Evolutionary conservation across 441 rosid genomes (phyloP).

Genomic region (Isatis lusitanica): DNA sequence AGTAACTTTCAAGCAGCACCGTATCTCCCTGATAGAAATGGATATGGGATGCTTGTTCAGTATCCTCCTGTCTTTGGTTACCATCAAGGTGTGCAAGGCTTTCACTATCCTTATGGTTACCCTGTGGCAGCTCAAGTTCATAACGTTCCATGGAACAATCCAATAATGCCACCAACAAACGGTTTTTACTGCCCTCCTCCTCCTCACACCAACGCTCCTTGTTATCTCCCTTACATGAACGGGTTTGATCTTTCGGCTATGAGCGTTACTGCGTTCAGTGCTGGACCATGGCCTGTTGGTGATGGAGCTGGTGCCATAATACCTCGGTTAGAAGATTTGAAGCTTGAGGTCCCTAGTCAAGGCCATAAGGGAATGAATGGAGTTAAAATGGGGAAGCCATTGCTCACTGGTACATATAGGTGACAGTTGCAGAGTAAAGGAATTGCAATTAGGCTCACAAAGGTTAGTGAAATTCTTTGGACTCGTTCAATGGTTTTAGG

Average conservation of each 20-base stretch:
- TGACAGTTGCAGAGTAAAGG: constrained; percentile 22
- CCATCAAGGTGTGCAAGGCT: constrained; percentile 38
- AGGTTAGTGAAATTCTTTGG: constrained; percentile 35
- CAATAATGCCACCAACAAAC: constrained; percentile 39
- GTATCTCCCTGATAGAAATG: constrained; percentile 34
- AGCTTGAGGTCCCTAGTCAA: constrained; percentile 21
- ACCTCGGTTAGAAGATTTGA: constrained; percentile 32
- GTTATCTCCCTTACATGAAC: constrained; percentile 44
- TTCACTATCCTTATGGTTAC: constrained; percentile 46
- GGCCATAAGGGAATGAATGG: constrained; percentile 22
- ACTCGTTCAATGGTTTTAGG: constrained; percentile 14
- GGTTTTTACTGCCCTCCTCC: constrained; percentile 33
- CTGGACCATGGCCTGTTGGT: constrained; percentile 29
- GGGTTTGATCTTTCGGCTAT: constrained; percentile 34
- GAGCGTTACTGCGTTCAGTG: constrained; percentile 29
- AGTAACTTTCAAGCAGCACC: constrained; percentile 34
- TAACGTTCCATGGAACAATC: constrained; percentile 41
- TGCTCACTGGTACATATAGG: constrained; percentile 23
- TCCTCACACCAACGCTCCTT: constrained; percentile 18
- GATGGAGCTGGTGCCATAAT: constrained; percentile 31
- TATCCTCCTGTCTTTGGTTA: constrained; percentile 39
- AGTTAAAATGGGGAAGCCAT: constrained; percentile 11
- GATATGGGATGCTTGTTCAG: constrained; percentile 39
- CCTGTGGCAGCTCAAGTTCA: constrained; percentile 41
- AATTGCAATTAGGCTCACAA: constrained; percentile 17